A percentile compares a stretch with the other conserved stretches of the same genome.
phyloP scores from a whole-genome alignment of 2,329 filamentous ascomycete genomes.

The Talaromyces marneffei region DNA sequence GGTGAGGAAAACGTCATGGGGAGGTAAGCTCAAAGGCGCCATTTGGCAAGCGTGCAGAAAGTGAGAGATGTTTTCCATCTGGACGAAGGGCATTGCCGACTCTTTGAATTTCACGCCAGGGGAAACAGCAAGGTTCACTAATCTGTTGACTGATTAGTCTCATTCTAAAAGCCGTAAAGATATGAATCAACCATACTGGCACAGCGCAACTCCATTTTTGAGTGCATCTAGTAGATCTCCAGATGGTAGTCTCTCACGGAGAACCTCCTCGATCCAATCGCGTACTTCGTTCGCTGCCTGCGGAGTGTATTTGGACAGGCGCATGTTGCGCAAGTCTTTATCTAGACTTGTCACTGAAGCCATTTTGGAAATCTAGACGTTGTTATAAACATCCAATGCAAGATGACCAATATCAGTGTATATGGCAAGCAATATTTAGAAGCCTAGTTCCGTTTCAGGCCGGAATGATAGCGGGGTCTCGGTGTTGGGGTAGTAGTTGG shows the following conservation, averaged over 20 bases:
- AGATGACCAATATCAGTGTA: not conserved
- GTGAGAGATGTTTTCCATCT: conserved; percentile 99
- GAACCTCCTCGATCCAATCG: conserved; percentile 74
- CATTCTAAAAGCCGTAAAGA: not conserved
- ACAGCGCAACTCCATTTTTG: conserved; percentile 86
- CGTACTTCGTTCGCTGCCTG: conserved; percentile 80
- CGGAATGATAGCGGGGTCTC: conserved; percentile 7
- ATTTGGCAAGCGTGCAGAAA: conserved; percentile 85
- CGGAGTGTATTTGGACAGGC: conserved; percentile 87
- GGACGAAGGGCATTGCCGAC: conserved; percentile 93
- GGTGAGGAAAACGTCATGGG: conserved; percentile 93
- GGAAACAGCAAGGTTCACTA: conserved; percentile 73
- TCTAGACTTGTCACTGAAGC: conserved; percentile 90
- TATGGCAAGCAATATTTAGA: not conserved
- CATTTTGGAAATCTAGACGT: conserved; percentile 52
- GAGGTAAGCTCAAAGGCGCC: conserved; percentile 76
- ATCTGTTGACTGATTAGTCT: conserved; percentile 45
- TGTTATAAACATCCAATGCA: not conserved
- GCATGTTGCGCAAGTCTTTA: conserved; percentile 89
- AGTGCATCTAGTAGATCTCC: conserved; percentile 77
- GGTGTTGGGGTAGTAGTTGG: not conserved
- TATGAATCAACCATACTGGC: conserved; percentile 58
- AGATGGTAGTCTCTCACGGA: conserved; percentile 66
- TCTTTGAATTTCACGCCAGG: conserved; percentile 84
- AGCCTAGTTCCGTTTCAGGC: conserved; percentile 15